Conservation (phyloP, 225 moss, liverwort and hornwort genomes). For the Antitrichia curtipendula region DNA sequence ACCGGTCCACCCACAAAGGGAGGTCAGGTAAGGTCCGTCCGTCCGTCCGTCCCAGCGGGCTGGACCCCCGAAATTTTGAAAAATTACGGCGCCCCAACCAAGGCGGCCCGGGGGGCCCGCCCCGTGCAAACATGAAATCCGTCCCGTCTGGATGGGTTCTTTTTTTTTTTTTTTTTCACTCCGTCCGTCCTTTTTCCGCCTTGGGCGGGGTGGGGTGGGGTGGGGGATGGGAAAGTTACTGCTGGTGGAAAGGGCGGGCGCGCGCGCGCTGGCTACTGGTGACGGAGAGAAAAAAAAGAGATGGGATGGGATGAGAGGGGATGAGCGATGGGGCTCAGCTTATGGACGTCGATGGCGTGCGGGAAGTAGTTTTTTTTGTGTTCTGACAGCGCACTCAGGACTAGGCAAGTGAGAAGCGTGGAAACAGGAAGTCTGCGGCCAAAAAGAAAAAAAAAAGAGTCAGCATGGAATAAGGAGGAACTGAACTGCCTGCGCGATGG, state of each 20-base stretch:
- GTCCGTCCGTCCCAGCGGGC: neutral
- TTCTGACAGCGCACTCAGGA: conserved; percentile 6
- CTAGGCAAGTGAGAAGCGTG: neutral
- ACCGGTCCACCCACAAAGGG: too few species aligned
- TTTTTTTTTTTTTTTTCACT: neutral
- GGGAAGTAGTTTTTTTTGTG: neutral
- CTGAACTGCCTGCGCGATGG: too few species aligned
- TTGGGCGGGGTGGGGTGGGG: neutral
- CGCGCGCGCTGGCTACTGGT: too few species aligned
- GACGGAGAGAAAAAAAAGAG: too few species aligned
- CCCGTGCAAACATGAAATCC: neutral
- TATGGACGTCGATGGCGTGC: conserved; percentile 3
- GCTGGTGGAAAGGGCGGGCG: neutral
- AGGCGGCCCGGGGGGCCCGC: neutral
- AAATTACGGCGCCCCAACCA: neutral
- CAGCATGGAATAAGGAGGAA: neutral
- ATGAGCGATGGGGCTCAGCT: conserved; percentile 11
- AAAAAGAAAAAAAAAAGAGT: neutral
- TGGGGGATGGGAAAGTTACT: neutral
- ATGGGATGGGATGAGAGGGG: neutral
- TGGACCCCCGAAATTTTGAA: neutral
- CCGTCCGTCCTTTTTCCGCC: neutral
- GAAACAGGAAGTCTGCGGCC: neutral
- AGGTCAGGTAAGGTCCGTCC: neutral
- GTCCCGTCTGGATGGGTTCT: too few species aligned